These are phyloP conservation scores for Blastosporella zonata DNA, from an alignment of 1,284 basidiomycete species.

Conservation along the genomic window DNA sequence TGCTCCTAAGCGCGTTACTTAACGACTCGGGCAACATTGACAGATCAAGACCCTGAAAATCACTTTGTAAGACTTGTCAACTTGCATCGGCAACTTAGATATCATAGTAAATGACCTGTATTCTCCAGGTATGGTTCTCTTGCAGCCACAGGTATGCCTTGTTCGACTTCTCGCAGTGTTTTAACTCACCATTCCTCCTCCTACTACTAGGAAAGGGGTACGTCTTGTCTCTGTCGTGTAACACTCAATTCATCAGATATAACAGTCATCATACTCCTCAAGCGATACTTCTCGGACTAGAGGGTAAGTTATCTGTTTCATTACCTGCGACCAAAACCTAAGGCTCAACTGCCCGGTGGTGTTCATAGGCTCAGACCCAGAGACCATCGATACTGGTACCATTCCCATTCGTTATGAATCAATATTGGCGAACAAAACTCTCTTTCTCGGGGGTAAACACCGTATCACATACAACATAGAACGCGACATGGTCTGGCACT, in stretches of 20 bases:
- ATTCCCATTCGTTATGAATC: constrained; percentile 71
- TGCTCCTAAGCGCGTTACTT: neutral
- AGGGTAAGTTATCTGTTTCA: constrained; percentile 48
- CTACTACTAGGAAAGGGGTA: constrained; percentile 70
- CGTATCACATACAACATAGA: constrained; percentile 83
- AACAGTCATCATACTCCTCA: constrained; percentile 90
- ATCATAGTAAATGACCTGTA: neutral
- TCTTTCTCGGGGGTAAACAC: constrained; percentile 73
- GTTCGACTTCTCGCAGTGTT: neutral
- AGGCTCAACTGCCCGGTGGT: too few species aligned
- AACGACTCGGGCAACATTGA: neutral
- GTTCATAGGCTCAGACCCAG: constrained; percentile 65
- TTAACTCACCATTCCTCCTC: neutral
- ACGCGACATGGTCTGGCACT: constrained; percentile 89
- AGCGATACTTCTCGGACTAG: constrained; percentile 87
- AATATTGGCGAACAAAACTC: constrained; percentile 63
- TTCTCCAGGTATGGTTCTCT: constrained; percentile 59
- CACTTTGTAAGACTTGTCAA: constrained; percentile 56
- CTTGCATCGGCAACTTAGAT: neutral
- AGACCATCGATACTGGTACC: constrained; percentile 83
- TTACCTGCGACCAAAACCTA: too few species aligned
- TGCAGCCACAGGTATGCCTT: constrained; percentile 66
- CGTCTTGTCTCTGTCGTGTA: constrained; percentile 16
- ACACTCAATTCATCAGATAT: neutral
- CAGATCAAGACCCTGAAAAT: constrained; percentile 83